Base-by-base conservation (phyloP, 345 rosid species). In the Aquilaria malaccensis region DNA sequence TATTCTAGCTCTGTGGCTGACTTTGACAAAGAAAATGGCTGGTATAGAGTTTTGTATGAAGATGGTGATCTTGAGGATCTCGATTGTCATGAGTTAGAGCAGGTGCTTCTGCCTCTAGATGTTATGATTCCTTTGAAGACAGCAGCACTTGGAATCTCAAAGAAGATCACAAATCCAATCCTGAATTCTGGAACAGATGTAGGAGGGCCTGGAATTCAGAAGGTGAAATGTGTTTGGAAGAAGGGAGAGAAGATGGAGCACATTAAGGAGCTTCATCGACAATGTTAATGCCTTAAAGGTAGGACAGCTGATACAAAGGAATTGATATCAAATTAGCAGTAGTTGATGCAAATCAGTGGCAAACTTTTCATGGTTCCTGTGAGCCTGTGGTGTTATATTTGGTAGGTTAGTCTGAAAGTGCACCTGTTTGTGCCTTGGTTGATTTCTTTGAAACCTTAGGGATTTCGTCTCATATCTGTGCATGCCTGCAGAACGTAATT, bases 31-130 rank as follows among this genome's bases (percentile, higher is more conserved):
- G 88, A 80, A 50, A 64, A 68, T 11, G 84, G 85, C 2, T 89
- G 98, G 98, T 85, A 89, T 55, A 83, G 79, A 72, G 94, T 89
- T 68, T 84, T 62, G 45, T 93, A 93, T 53, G 94, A 85, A 66
- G 98, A 93, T 63, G 97, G 91, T 0, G 95, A 93, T 61, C 79
- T 70, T 30, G 97, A 93, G 79, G 95, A 93, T 68, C 89, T 87
- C 43, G 91, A 85, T 41, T 89, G 91, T 96, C 60, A 48, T 32
- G 97, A 89, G 72, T 66, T 93, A 62, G 82, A 93, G 67, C 78
- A 75, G 29, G 74, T 87, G 41, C 81, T 93, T 63, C 10, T 79
- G 48, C 97, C 96, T 60, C 66, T 93, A 63, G 96, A 93, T 59
- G 80, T 89, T 62, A 71, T 82, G 7, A 51, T 81, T 45, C 85